These are phyloP conservation scores for Pharnaceum exiguum DNA, from an alignment of 148 eudicot genomes.

Conservation along the genomic window DNA sequence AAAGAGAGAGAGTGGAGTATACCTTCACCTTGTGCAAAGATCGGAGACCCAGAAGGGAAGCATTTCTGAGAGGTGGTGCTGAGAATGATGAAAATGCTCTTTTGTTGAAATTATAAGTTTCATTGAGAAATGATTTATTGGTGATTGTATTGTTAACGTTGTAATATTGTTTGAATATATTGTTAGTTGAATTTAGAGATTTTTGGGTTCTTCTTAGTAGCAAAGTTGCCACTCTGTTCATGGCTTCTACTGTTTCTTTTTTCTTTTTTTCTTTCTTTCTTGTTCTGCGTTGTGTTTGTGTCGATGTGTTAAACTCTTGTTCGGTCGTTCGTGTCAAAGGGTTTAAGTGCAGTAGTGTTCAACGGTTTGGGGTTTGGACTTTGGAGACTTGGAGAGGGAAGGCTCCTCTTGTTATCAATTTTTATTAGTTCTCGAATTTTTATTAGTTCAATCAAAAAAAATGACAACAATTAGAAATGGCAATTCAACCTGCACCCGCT, in stretches of 20 bases:
- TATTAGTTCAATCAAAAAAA: too few species aligned
- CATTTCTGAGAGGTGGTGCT: conserved; percentile 27
- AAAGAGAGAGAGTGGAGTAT: not conserved
- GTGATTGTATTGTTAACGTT: conserved; percentile 3
- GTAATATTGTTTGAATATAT: conserved; percentile 18
- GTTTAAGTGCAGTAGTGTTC: too few species aligned
- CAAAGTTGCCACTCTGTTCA: conserved; percentile 51
- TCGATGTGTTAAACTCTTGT: too few species aligned
- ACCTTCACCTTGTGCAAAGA: conserved; percentile 47
- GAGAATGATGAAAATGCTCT: conserved; percentile 37
- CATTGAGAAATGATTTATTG: conserved; percentile 14
- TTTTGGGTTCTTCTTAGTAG: conserved; percentile 34
- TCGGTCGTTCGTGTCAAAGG: too few species aligned
- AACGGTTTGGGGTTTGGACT: too few species aligned
- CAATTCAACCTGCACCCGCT: too few species aligned
- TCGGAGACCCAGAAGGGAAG: conserved; percentile 33
- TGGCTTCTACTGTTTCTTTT: conserved; percentile 5
- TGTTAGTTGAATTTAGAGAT: conserved; percentile 23
- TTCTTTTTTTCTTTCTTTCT: conserved; percentile 3
- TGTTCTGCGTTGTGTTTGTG: not conserved
- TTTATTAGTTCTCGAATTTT: too few species aligned
- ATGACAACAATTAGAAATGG: too few species aligned
- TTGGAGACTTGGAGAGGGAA: too few species aligned
- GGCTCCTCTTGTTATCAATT: too few species aligned
- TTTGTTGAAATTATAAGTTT: conserved; percentile 35